These are phyloP conservation scores for Candida nitratophila DNA, from an alignment of 805 yeast species.

Conservation along the genomic window DNA sequence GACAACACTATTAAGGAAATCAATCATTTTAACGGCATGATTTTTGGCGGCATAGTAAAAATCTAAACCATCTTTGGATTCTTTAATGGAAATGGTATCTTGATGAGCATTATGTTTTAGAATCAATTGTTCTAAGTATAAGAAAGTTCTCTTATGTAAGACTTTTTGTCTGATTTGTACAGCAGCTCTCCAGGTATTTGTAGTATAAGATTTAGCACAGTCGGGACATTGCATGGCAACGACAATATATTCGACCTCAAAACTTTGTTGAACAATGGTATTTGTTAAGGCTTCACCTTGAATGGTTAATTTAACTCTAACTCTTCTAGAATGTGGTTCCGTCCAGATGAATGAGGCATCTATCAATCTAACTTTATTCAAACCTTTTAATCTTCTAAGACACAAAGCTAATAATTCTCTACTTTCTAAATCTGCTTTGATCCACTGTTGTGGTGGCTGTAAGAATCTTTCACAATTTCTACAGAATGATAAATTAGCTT, in stretches of 20 bases:
- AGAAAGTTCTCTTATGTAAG: slow-evolving; percentile 91
- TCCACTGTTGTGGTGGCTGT: slow-evolving; percentile 95
- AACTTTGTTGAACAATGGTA: slow-evolving; percentile 87
- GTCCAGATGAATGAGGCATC: slow-evolving; percentile 98
- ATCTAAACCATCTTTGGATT: slow-evolving; percentile 89
- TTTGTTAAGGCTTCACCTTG: slow-evolving; percentile 95
- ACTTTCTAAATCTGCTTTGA: slow-evolving; percentile 82
- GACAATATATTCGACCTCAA: slow-evolving; percentile 91
- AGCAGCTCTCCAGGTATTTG: slow-evolving; percentile 96
- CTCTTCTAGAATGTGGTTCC: slow-evolving; percentile 96
- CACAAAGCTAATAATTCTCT: slow-evolving; percentile 89
- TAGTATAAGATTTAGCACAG: slow-evolving; percentile 95
- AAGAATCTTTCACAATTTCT: slow-evolving; percentile 94
- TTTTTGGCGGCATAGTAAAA: slow-evolving; percentile 83
- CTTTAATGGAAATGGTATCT: slow-evolving; percentile 90
- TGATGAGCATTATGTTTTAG: slow-evolving; percentile 88
- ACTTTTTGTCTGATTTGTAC: slow-evolving; percentile 98
- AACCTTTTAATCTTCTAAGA: slow-evolving; percentile 80
- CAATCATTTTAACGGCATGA: slow-evolving; percentile 92
- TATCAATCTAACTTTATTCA: slow-evolving; percentile 75
- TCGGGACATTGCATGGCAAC: slow-evolving; percentile 97
- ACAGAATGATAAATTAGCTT: slow-evolving; percentile 88
- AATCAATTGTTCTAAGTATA: slow-evolving; percentile 92
- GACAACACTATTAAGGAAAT: slow-evolving; percentile 75
- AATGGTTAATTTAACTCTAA: slow-evolving; percentile 83